Evolutionary conservation across 2,329 filamentous ascomycete species (phyloP).

Genomic region (Epichloe gansuensis): DNA sequence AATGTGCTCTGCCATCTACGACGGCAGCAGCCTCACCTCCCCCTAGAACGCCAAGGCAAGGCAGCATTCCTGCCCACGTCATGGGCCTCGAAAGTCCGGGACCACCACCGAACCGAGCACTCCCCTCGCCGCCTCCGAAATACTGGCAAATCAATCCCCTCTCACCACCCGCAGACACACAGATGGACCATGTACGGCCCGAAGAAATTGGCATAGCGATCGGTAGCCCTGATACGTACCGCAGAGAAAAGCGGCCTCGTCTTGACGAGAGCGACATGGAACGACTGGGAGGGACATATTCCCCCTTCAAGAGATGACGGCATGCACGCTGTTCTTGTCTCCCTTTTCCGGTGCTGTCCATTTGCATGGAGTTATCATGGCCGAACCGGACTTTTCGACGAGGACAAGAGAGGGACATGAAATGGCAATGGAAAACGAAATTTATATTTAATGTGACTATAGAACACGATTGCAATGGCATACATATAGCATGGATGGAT

Average conservation of each 20-base stretch:
- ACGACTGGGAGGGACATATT: conserved; percentile 6
- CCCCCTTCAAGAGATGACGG: conserved; percentile 1
- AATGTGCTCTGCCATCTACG: not conserved
- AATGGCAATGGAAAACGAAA: not conserved
- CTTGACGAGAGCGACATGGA: conserved; percentile 13
- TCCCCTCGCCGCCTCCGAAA: conserved; percentile 22
- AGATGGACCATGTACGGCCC: not conserved
- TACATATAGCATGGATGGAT: not conserved
- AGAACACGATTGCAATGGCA: not conserved
- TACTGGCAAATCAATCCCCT: conserved; percentile 4
- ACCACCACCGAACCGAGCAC: conserved; percentile 32
- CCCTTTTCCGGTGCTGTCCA: not conserved
- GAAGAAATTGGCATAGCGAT: conserved; percentile 5
- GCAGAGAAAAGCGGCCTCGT: conserved; percentile 8
- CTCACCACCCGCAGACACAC: not conserved
- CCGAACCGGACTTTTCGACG: not conserved
- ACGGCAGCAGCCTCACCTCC: not conserved
- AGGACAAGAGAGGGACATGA: not conserved
- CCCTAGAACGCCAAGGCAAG: conserved; percentile 3
- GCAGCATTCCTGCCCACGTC: conserved; percentile 6
- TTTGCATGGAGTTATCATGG: not conserved
- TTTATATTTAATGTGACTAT: not conserved
- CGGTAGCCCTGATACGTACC: not conserved
- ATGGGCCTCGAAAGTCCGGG: conserved; percentile 21
- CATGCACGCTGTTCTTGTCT: not conserved